These are phyloP conservation scores for Oemleria cerasiformis DNA, from an alignment of 306 rosid species.

Conservation along the genomic window DNA sequence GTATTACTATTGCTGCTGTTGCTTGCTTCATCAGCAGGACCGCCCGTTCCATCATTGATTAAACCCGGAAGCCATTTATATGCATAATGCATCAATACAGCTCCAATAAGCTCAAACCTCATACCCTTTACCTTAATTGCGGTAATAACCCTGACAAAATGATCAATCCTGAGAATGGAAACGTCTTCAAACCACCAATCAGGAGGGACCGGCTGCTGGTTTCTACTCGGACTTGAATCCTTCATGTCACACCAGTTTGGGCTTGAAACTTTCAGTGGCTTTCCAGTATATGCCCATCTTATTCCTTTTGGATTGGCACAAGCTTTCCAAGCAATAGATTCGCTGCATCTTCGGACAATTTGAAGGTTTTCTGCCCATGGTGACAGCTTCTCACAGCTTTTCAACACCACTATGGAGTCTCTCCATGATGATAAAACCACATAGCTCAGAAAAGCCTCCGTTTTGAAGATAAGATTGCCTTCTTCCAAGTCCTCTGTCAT, in stretches of 20 bases:
- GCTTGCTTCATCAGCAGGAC: slow-evolving; percentile 55
- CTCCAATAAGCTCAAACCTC: slow-evolving; percentile 79
- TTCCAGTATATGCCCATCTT: slow-evolving; percentile 88
- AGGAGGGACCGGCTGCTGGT: slow-evolving; percentile 65
- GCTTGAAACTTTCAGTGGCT: slow-evolving; percentile 54
- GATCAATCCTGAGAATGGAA: slow-evolving; percentile 89
- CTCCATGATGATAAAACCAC: slow-evolving; percentile 96
- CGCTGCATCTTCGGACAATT: slow-evolving; percentile 89
- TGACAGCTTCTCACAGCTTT: slow-evolving; percentile 89
- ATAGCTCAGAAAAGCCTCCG: slow-evolving; percentile 95
- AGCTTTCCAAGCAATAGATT: slow-evolving; percentile 98
- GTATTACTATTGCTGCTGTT: slow-evolving; percentile 34
- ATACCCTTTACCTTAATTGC: slow-evolving; percentile 96
- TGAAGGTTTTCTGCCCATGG: slow-evolving; percentile 98
- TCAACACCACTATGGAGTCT: slow-evolving; percentile 87
- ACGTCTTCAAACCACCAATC: slow-evolving; percentile 99
- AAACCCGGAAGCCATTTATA: slow-evolving; percentile 83
- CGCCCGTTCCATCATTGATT: slow-evolving; percentile 32
- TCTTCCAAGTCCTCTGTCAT: slow-evolving; percentile 98
- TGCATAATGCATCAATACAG: slow-evolving; percentile 78
- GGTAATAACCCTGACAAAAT: slow-evolving; percentile 85
- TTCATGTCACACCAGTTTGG: slow-evolving; percentile 80
- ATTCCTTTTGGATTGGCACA: slow-evolving; percentile 98
- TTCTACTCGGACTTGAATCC: slow-evolving; percentile 82
- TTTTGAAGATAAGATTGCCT: slow-evolving; percentile 94